Percentiles rank a stretch among this genome's conserved stretches.
These are phyloP conservation scores for Penicillium paxilli DNA, from an alignment of 495 filamentous ascomycete species.

Conservation along the genomic window DNA sequence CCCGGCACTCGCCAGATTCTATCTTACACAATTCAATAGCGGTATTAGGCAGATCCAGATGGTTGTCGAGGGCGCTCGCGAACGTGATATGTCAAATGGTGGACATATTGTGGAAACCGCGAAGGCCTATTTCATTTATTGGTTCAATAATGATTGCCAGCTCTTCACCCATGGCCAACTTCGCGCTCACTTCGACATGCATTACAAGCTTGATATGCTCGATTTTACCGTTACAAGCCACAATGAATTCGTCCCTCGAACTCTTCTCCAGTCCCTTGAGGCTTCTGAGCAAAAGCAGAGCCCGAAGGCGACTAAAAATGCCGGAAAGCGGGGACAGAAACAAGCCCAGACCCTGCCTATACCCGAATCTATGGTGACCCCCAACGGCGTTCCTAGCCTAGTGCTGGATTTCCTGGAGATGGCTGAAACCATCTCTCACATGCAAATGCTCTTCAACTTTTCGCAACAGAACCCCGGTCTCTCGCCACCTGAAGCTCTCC, in stretches of 20 bases:
- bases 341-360: conserved; percentile 56
- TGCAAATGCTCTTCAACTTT: conserved; percentile 66
- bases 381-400: conserved; percentile 54
- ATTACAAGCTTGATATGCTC: conserved; percentile 72
- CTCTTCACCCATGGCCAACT: conserved; percentile 63
- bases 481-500: conserved; percentile 60
- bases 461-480: conserved; percentile 58
- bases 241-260: conserved; percentile 68
- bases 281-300: conserved; percentile 65
- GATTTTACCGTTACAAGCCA: conserved; percentile 64
- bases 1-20: conserved; percentile 75
- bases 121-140: conserved; percentile 68
- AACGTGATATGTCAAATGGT: conserved; percentile 58
- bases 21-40: conserved; percentile 79
- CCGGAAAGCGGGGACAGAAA: conserved; percentile 55
- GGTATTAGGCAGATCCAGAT: conserved; percentile 79
- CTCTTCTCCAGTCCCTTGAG: conserved; percentile 46
- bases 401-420: conserved; percentile 73
- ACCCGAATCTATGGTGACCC: conserved; percentile 63
- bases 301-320: conserved; percentile 64
- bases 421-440: conserved; percentile 72
- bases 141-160: conserved; percentile 72
- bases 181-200: conserved; percentile 63
- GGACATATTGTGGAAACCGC: conserved; percentile 63
- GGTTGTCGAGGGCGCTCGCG: conserved; percentile 58